These are phyloP conservation scores for Begonia fuchsioides DNA, from an alignment of 306 rosid genomes.

Conservation along the genomic window DNA sequence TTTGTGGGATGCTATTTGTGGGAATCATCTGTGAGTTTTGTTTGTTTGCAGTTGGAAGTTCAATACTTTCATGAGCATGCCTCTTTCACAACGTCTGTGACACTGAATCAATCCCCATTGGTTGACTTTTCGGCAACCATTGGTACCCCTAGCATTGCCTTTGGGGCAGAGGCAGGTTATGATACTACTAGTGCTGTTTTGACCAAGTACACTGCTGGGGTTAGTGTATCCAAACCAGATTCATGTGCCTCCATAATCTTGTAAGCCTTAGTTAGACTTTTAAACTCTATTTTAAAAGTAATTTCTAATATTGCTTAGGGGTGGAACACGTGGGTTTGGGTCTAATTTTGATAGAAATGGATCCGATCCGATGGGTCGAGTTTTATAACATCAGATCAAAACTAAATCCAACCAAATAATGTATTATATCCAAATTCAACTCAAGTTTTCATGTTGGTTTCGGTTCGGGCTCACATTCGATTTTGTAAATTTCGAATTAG, in stretches of 20 bases:
- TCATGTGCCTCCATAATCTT: constrained; percentile 47
- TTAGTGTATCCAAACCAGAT: constrained; percentile 40
- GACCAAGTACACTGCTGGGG: constrained; percentile 59
- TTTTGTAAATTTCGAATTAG: no score
- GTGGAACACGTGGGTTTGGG: no score
- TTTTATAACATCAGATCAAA: no score
- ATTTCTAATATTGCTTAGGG: neutral
- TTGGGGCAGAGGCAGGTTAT: constrained; percentile 63
- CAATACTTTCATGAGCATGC: constrained; percentile 51
- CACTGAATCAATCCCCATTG: constrained; percentile 28
- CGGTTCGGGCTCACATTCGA: no score
- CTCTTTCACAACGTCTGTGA: constrained; percentile 36
- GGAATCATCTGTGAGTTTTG: no score
- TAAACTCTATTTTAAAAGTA: neutral
- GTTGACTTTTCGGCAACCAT: constrained; percentile 51
- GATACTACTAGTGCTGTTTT: constrained; percentile 23
- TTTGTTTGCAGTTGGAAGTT: constrained; percentile 35
- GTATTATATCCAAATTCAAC: no score
- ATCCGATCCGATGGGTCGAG: no score
- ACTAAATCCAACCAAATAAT: no score
- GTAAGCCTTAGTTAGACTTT: constrained; percentile 28
- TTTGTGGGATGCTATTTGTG: no score
- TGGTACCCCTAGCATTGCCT: constrained; percentile 51
- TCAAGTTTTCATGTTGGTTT: no score
- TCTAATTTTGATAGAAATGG: no score